phyloP scores from a whole-genome alignment of 2,329 filamentous ascomycete species.

The Epichloe sp. region DNA sequence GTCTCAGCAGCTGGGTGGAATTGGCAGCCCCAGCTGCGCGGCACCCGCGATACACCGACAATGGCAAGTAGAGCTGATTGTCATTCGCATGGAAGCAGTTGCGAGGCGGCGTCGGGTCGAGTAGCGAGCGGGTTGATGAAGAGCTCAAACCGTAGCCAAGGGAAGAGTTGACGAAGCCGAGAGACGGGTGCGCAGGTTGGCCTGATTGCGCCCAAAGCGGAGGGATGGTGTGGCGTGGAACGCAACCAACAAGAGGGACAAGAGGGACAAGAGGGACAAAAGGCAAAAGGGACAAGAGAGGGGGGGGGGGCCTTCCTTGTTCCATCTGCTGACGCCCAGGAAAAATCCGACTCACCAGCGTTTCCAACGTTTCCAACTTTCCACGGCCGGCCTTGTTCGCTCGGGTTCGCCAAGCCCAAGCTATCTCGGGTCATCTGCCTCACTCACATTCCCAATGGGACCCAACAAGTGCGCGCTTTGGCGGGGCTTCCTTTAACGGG shows the following conservation, averaged over 20 bases:
- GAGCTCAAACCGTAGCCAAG: background rate
- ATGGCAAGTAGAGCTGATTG: conserved; percentile 11
- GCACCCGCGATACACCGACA: conserved; percentile 19
- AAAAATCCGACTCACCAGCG: background rate
- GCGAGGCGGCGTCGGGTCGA: background rate
- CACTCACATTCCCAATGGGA: no score
- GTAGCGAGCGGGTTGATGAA: background rate
- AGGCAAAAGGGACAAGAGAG: no score
- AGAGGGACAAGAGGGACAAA: background rate
- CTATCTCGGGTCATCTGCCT: no score
- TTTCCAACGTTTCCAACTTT: background rate
- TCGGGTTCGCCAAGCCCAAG: no score
- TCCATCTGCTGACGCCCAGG: background rate
- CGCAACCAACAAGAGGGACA: no score
- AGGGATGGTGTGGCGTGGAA: background rate
- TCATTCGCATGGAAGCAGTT: conserved; percentile 1
- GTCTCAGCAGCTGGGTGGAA: conserved; percentile 9
- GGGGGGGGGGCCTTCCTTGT: background rate
- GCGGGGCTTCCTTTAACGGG: background rate
- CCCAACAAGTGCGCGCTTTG: background rate
- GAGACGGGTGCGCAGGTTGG: conserved; percentile 3
- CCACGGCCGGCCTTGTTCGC: no score
- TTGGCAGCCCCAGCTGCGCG: conserved; percentile 22
- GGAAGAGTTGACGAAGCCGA: background rate
- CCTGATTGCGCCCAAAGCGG: conserved; percentile 1